Base-by-base conservation (phyloP, 805 yeast species). In the Candida nitratophila region DNA sequence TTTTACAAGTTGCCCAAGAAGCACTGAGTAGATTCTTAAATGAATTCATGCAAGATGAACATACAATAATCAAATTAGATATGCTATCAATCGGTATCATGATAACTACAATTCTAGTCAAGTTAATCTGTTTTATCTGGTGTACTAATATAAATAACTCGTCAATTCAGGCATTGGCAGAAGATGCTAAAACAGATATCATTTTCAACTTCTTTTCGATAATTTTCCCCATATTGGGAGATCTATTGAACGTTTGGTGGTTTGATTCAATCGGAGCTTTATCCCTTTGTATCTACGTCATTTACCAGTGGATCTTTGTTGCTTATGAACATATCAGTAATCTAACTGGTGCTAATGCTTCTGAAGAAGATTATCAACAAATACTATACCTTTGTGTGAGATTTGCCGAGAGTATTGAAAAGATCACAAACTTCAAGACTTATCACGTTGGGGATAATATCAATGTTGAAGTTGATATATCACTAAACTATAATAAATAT, bases 381-480 rank as follows among this genome's bases (percentile, higher is more conserved):
- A 72, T 86, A 6, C 62, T 86, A 17, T 86, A 86, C 54, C 60
- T 85, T 50, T 81, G 86, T 44, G 64, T 70, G 53, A 66, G 93
- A 42, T 86, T 83, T 58, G 82, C 91, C 1, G 82, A 76, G 43
- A 74, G 79, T 27, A 81, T 86, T 52, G 63, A 73, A 44, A 76
- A 73, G 43, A 76, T 85, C 47, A 84, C 85, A 16, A 76, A 80
- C 11, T 71, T 83, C 49, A 79, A 79, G 51, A 84, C 81, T 22
- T 86, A 85, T 57, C 90, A 86, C 55, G 85, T 81, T 17, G 95
- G 95, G 1, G 95, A 86, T 60, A 68, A 80, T 33, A 65, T 83
- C 40, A 81, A 79, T 54, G 90, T 83, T 35, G 95, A 86, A 57
- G 85, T 85, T 21, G 95, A 85, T 53, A 62, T 86, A 35, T 78